Evolutionary conservation across 208 protist genomes (phyloP).

Genomic region (Novymonas esmeraldas): DNA sequence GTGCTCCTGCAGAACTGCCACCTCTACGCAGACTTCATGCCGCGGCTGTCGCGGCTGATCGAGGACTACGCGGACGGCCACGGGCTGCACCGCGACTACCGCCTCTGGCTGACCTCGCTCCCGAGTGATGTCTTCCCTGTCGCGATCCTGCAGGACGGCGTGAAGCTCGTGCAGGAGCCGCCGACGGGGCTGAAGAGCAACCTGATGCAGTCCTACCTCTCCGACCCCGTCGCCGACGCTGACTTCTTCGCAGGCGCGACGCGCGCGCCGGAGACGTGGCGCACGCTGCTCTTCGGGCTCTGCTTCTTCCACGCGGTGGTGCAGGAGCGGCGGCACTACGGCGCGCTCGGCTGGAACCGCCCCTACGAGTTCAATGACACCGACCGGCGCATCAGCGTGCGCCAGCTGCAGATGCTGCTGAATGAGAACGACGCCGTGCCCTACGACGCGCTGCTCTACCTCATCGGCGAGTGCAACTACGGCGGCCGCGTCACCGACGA

Average conservation of each 20-base stretch:
- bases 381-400: constrained; percentile 95
- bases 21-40: constrained; percentile 95
- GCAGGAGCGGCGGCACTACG: constrained; percentile 96
- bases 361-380: constrained; percentile 98
- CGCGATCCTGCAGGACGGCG: constrained; percentile 97
- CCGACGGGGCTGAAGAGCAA: constrained; percentile 97
- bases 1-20: constrained; percentile 97
- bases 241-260: constrained; percentile 87
- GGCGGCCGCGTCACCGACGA: constrained; percentile 95
- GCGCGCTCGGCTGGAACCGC: constrained; percentile 96
- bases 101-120: constrained; percentile 98
- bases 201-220: constrained; percentile 94
- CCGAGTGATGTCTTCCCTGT: constrained; percentile 97
- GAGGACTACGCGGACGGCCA: constrained; percentile 92
- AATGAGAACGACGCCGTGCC: constrained; percentile 92
- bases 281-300: constrained; percentile 94
- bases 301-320: constrained; percentile 98
- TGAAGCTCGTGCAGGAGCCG: constrained; percentile 99
- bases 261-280: constrained; percentile 85
- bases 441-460: constrained; percentile 95
- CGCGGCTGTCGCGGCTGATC: constrained; percentile 90
- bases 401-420: constrained; percentile 96
- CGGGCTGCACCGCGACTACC: constrained; percentile 94
- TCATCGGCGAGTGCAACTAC: constrained; percentile 94
- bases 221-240: constrained; percentile 84